These are phyloP conservation scores for Colletotrichum nymphaeae DNA, from an alignment of 2,329 filamentous ascomycete genomes.

Conservation along the genomic window DNA sequence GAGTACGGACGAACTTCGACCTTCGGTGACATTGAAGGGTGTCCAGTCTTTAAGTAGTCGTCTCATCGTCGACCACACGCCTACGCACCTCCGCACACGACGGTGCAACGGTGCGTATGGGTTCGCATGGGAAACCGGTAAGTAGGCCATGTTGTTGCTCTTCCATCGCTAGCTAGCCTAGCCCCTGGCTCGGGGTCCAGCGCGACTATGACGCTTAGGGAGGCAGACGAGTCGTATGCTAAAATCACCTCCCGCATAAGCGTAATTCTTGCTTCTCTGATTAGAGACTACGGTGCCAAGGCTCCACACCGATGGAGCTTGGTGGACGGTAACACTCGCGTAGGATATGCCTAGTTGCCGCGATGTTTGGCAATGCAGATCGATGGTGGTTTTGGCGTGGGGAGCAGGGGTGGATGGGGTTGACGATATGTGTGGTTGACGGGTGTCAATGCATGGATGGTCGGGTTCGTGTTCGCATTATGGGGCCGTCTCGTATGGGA, in stretches of 20 bases:
- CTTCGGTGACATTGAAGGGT: background rate
- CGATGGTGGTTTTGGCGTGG: conserved; percentile 12
- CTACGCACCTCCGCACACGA: background rate
- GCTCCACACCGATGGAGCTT: background rate
- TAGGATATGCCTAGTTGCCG: background rate
- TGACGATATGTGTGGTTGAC: background rate
- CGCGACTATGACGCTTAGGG: background rate
- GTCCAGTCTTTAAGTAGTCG: background rate
- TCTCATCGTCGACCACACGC: background rate
- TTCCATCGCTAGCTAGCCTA: background rate
- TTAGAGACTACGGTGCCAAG: background rate
- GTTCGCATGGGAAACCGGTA: background rate
- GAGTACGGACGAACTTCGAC: background rate
- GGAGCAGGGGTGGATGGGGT: background rate
- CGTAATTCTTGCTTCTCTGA: background rate
- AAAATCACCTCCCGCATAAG: conserved; percentile 10
- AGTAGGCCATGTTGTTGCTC: background rate
- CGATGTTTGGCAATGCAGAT: conserved; percentile 16
- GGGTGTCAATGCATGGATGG: background rate
- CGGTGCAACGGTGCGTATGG: background rate
- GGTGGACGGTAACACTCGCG: conserved; percentile 8
- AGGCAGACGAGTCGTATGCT: background rate
- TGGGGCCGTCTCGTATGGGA: conserved; percentile 9
- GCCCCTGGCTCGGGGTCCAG: background rate
- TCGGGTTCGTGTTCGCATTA: conserved; percentile 30